Evolutionary conservation across 495 filamentous ascomycete genomes (phyloP).

Genomic region (Lentithecium fluviatile): DNA sequence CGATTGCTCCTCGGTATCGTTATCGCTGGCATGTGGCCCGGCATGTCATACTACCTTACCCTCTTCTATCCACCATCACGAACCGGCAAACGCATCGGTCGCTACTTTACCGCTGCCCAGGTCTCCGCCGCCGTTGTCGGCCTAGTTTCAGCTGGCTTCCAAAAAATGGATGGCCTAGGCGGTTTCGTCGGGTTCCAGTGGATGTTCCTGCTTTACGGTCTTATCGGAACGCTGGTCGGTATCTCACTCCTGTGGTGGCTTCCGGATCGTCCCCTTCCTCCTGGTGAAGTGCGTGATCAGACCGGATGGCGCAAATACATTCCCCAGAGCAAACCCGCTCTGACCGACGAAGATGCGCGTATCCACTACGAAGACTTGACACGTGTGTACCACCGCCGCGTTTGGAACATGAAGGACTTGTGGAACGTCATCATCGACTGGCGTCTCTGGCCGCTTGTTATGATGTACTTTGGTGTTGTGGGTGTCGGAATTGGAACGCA

Average conservation of each 20-base stretch:
- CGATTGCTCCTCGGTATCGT: conserved; percentile 85
- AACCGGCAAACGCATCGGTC: conserved; percentile 83
- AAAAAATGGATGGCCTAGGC: conserved; percentile 76
- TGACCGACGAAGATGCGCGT: conserved; percentile 73
- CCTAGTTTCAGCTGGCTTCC: conserved; percentile 85
- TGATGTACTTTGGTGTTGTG: conserved; percentile 96
- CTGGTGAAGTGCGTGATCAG: conserved; percentile 51
- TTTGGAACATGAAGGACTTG: conserved; percentile 71
- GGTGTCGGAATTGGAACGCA: conserved; percentile 89
- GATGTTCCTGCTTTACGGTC: conserved; percentile 91
- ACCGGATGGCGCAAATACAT: conserved; percentile 46
- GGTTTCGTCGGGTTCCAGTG: conserved; percentile 85
- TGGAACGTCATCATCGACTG: conserved; percentile 71
- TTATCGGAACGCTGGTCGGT: conserved; percentile 69
- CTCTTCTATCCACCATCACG: conserved; percentile 86
- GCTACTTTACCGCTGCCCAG: conserved; percentile 86
- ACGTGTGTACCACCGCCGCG: conserved; percentile 69
- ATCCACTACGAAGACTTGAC: conserved; percentile 84
- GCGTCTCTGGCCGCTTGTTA: conserved; percentile 76
- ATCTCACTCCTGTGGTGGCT: conserved; percentile 82
- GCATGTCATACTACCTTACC: conserved; percentile 91
- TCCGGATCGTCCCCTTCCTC: conserved; percentile 73
- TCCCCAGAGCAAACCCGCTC: conserved; percentile 61
- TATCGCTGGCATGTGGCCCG: conserved; percentile 92
- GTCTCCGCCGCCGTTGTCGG: conserved; percentile 88